Base-by-base conservation (phyloP, 73 alveolate species). In the Blepharisma japonicum region DNA sequence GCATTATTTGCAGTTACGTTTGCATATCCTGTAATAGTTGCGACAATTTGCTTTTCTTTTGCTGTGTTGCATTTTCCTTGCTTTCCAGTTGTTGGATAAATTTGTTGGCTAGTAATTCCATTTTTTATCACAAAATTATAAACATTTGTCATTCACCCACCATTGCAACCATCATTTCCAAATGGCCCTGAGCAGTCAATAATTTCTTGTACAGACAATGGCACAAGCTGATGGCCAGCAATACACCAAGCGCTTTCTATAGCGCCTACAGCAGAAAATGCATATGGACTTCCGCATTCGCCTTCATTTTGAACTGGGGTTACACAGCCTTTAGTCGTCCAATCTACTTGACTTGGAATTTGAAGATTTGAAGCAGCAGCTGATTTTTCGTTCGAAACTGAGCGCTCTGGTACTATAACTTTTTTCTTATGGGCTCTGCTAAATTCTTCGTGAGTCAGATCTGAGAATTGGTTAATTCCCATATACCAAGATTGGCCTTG, bases 101-200 rank as follows among this genome's bases (percentile, higher is more conserved):
- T 66, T n/a, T 14, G 20, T 23, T 53, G 78, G 18, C 45, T n/a
- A 25, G 47, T 45, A 45, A 80, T 67, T 7, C 82, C 90, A 23
- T 71, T 23, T 1, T 20, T 23, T 6, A 68, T 47, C 9, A 49
- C 50, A 78, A 90, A 92, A 32, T 82, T 72, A 77, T 91, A 86
- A 8, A 94, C 96, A 55, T 85, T 54, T 49, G 56, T 79, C 85
- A 83, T 86, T 55, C 77, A 80, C 68, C 94, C 94, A 48, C 94
- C 94, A 68, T 70, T 53, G 85, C 92, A 85, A 14, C 91, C 94
- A 3, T 84, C 81, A 70, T 86, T 81, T 5, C 96, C 91, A 21
- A 45, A 77, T 2, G 32, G 14, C 2, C 48, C 18, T 7, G 79
- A 50, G 74, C 88, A 81, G 61, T 81, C 88, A 8, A 81, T 50